These are phyloP conservation scores for Hymenoscyphus linearis DNA, from an alignment of 2,329 filamentous ascomycete genomes.

Conservation along the genomic window DNA sequence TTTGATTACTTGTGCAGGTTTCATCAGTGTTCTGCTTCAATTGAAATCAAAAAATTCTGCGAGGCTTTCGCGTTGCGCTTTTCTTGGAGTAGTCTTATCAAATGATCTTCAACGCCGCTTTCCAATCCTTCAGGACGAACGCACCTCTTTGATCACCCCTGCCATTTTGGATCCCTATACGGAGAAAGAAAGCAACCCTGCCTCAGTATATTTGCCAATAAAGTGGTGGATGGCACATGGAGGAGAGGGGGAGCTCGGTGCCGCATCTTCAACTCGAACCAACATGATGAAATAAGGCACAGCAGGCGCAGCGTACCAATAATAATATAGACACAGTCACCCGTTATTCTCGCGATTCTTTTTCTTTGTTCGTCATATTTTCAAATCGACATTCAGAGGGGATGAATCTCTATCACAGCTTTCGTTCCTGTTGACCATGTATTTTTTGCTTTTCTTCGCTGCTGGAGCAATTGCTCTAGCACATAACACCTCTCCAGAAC, in stretches of 20 bases:
- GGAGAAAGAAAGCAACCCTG: neutral
- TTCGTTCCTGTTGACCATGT: slow-evolving; percentile 4
- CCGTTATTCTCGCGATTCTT: neutral
- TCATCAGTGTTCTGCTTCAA: neutral
- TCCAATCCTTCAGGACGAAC: neutral
- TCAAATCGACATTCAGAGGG: neutral
- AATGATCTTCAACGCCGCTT: neutral
- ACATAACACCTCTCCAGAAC: slow-evolving; percentile 4
- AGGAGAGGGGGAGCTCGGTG: neutral
- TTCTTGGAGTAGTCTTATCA: neutral
- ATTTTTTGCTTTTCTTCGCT: slow-evolving; percentile 5
- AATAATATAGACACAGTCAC: slow-evolving; percentile 7
- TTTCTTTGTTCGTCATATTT: slow-evolving; percentile 6
- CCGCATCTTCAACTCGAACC: neutral
- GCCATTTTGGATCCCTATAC: neutral
- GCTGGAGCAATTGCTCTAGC: slow-evolving; percentile 6
- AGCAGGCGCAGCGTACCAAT: neutral
- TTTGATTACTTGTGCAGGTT: neutral
- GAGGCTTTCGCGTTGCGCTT: neutral
- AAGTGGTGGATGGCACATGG: neutral
- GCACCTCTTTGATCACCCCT: neutral
- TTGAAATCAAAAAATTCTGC: neutral
- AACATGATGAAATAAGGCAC: neutral
- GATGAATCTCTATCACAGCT: slow-evolving; percentile 6
- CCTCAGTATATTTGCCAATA: neutral